phyloP scores from a whole-genome alignment of 2,329 filamentous ascomycete genomes.

The Pseudogymnoascus pannorum region DNA sequence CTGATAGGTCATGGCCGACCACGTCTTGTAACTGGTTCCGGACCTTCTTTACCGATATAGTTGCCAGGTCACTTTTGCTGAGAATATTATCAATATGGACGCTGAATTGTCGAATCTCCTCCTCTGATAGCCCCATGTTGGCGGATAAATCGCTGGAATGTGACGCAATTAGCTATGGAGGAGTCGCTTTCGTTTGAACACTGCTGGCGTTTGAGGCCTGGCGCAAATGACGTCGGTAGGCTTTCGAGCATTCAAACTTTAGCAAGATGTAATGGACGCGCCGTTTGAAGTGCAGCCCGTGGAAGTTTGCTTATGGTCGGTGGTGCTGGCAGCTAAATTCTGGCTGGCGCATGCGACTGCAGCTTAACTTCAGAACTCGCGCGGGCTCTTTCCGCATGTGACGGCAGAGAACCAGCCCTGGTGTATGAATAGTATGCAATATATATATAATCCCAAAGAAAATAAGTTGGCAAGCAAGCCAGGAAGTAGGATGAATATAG shows the following conservation, averaged over 20 bases:
- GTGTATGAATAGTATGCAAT: not conserved
- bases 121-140: slow-evolving; percentile 15
- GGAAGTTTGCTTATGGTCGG: not conserved
- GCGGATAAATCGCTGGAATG: not conserved
- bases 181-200: not conserved
- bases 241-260: not conserved
- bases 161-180: not conserved
- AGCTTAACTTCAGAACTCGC: not conserved
- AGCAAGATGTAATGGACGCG: not conserved
- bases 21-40: slow-evolving; percentile 28
- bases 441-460: not conserved
- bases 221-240: not conserved
- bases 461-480: not conserved
- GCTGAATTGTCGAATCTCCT: slow-evolving; percentile 27
- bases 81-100: slow-evolving; percentile 35
- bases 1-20: slow-evolving; percentile 29
- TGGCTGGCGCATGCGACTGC: slow-evolving; percentile 3
- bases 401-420: not conserved
- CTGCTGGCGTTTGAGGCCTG: not conserved
- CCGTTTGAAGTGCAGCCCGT: not conserved
- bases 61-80: slow-evolving; percentile 28
- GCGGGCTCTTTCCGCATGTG: not conserved
- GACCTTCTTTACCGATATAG: slow-evolving; percentile 33
- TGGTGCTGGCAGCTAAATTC: not conserved
- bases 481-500: not conserved